A percentile compares a stretch with the other conserved stretches of the same genome.
These are phyloP conservation scores for Stachybotrys elegans DNA, from an alignment of 2,329 filamentous ascomycete genomes.

Conservation along the genomic window DNA sequence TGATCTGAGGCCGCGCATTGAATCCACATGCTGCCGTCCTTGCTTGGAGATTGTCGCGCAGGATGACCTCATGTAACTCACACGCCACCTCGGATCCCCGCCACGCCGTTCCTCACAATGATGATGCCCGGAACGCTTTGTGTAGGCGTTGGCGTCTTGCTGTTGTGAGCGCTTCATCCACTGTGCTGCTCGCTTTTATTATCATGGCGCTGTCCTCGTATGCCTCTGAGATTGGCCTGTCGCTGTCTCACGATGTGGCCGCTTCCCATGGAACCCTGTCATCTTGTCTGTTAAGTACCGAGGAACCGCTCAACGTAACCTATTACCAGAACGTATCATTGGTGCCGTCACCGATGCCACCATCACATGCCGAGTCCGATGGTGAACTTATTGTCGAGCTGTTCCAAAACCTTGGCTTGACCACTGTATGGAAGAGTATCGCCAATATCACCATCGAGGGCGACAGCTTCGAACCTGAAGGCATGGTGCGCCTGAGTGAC, in stretches of 20 bases:
- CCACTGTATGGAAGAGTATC: constrained; percentile 36
- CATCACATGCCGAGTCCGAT: constrained; percentile 26
- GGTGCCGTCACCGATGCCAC: constrained; percentile 27
- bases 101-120: too few species aligned
- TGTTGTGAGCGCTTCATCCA: neutral
- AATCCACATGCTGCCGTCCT: too few species aligned
- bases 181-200: neutral
- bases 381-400: constrained; percentile 29
- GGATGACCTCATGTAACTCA: too few species aligned
- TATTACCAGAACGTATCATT: constrained; percentile 22
- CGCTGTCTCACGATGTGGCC: too few species aligned
- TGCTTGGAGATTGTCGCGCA: too few species aligned
- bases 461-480: constrained; percentile 43
- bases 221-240: neutral
- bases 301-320: constrained; percentile 31
- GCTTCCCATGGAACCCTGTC: too few species aligned
- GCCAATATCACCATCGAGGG: constrained; percentile 36
- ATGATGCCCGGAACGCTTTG: too few species aligned
- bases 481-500: constrained; percentile 36
- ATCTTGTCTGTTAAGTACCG: too few species aligned
- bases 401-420: constrained; percentile 29
- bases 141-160: too few species aligned
- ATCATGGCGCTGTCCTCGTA: neutral
- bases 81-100: too few species aligned
- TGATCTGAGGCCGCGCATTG: too few species aligned